These are phyloP conservation scores for Ustilago trichophora DNA, from an alignment of 1,284 basidiomycete genomes.

Conservation along the genomic window DNA sequence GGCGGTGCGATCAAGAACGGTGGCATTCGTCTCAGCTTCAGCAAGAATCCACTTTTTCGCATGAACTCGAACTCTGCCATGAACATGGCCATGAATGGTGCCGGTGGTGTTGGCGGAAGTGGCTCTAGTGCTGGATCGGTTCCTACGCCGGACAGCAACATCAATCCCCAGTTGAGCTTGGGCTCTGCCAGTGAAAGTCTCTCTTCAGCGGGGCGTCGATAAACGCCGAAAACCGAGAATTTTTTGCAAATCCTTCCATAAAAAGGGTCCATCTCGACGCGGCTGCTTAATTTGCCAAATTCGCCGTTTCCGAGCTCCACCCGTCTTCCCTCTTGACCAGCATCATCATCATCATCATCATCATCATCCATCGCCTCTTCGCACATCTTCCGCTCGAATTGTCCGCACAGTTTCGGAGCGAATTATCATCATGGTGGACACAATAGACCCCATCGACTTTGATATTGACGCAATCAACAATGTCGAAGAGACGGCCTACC, in stretches of 20 bases:
- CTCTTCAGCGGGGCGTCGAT: slow-evolving; percentile 19
- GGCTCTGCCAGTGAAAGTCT: slow-evolving; percentile 42
- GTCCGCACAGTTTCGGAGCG: too few relatives aligned
- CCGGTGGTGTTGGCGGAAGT: slow-evolving; percentile 6
- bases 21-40: slow-evolving; percentile 89
- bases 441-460: slow-evolving; percentile 20
- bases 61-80: slow-evolving; percentile 51
- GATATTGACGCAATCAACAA: slow-evolving; percentile 51
- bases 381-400: too few relatives aligned
- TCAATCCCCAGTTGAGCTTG: slow-evolving; percentile 20
- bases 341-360: slow-evolving; percentile 34
- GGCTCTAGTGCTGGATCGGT: slow-evolving; percentile 16
- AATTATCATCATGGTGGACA: slow-evolving; percentile 16
- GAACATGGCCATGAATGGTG: slow-evolving; percentile 19
- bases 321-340: slow-evolving; percentile 27
- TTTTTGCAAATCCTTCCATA: slow-evolving; percentile 14
- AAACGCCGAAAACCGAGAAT: slow-evolving; percentile 15
- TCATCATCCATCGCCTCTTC: too few relatives aligned
- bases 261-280: background rate
- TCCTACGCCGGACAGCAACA: slow-evolving; percentile 2
- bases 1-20: slow-evolving; percentile 86
- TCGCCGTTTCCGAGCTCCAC: slow-evolving; percentile 4
- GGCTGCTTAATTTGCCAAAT: too few relatives aligned
- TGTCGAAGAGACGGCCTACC: slow-evolving; percentile 73
- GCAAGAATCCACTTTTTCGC: slow-evolving; percentile 58